Conservation (phyloP, 192 early-diverging fungal genomes). For the Rhizoclosmatium sp. region DNA sequence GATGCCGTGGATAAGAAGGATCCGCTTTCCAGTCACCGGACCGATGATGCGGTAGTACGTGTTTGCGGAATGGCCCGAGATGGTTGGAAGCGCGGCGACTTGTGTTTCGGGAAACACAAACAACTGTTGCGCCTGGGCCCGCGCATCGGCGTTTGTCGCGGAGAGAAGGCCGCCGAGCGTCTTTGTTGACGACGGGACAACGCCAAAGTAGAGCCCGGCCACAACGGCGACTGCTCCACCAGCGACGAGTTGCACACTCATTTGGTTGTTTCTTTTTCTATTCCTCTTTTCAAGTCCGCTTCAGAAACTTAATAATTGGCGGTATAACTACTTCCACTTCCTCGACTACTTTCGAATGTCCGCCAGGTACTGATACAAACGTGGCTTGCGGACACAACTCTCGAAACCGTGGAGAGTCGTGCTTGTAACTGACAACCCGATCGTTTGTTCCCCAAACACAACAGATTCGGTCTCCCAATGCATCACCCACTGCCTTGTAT, state of each 20-base stretch:
- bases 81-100: neutral
- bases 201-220: neutral
- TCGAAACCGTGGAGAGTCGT: slow-evolving; percentile 5
- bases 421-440: slow-evolving; percentile 1
- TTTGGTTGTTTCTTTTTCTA: neutral
- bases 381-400: neutral
- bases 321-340: neutral
- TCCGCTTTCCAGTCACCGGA: neutral
- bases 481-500: neutral
- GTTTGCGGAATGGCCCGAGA: neutral
- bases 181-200: neutral
- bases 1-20: slow-evolving; percentile 13
- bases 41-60: slow-evolving; percentile 8
- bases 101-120: neutral
- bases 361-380: slow-evolving; percentile 11
- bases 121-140: neutral
- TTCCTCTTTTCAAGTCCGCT: neutral
- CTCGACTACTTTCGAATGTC: slow-evolving; percentile 10
- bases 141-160: neutral
- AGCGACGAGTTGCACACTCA: too few relatives aligned
- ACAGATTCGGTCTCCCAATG: slow-evolving; percentile 5
- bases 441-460: slow-evolving; percentile 27
- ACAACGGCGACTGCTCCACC: too few relatives aligned
- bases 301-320: slow-evolving; percentile 1
- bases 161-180: slow-evolving; percentile 1